phyloP scores from a whole-genome alignment of 2,329 filamentous ascomycete species.

The Cladosporium colombiae region DNA sequence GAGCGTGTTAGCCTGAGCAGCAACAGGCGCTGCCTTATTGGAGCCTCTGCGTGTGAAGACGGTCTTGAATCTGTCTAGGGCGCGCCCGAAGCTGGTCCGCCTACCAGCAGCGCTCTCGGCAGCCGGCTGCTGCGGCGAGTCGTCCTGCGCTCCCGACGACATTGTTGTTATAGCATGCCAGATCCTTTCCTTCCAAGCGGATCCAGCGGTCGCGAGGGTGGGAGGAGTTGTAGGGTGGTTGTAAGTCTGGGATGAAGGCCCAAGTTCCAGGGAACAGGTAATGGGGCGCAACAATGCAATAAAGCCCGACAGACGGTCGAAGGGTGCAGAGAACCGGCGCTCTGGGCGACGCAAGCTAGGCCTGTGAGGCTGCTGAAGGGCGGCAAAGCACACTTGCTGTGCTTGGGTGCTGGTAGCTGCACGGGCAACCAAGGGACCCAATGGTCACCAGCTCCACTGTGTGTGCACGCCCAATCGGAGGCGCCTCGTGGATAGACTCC shows the following conservation, averaged over 20 bases:
- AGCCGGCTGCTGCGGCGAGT: constrained; percentile 17
- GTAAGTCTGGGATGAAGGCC: neutral
- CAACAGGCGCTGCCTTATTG: constrained; percentile 18
- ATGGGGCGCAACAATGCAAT: constrained; percentile 16
- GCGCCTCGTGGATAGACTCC: neutral
- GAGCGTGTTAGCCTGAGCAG: neutral
- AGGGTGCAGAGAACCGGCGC: constrained; percentile 15
- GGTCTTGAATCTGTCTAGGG: constrained; percentile 28
- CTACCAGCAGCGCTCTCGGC: constrained; percentile 1
- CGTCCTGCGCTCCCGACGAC: constrained; percentile 19
- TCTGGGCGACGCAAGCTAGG: constrained; percentile 13
- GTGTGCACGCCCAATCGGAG: constrained; percentile 1
- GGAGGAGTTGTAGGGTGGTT: neutral
- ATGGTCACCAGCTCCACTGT: neutral
- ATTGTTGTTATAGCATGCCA: constrained; percentile 11
- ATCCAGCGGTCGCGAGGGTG: neutral
- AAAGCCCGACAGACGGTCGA: constrained; percentile 17
- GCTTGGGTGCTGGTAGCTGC: constrained; percentile 1
- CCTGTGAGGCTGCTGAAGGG: constrained; percentile 12
- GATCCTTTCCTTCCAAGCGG: neutral
- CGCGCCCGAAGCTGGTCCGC: constrained; percentile 31
- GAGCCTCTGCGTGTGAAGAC: constrained; percentile 27
- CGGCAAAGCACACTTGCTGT: constrained; percentile 9
- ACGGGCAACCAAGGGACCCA: constrained; percentile 5
- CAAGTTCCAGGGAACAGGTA: constrained; percentile 6